Evolutionary conservation across 345 rosid genomes (phyloP).

Genomic region (Salix viminalis): DNA sequence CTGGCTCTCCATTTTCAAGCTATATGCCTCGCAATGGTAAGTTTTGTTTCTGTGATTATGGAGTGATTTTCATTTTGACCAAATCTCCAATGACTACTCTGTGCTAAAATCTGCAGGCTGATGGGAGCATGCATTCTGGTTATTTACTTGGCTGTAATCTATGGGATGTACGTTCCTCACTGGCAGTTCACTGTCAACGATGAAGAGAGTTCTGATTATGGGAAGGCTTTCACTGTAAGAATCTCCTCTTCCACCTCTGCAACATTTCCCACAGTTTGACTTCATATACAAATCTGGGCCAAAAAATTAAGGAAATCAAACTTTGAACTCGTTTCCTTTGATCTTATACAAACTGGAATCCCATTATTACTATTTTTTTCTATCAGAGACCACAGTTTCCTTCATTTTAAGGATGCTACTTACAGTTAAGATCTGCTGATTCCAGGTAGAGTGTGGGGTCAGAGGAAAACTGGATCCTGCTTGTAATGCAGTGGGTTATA

Average conservation of each 20-base stretch:
- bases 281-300: not conserved
- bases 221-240: constrained; percentile 57
- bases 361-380: not conserved
- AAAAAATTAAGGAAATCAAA: not conserved
- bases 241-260: not conserved
- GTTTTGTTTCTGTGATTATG: not conserved
- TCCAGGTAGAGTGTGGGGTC: constrained; percentile 65
- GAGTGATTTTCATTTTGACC: not conserved
- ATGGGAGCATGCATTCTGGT: constrained; percentile 49
- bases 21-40: constrained; percentile 70
- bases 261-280: not conserved
- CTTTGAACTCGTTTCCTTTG: not conserved
- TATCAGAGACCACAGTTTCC: not conserved
- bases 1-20: constrained; percentile 46
- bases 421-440: not conserved
- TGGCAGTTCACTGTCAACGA: constrained; percentile 61
- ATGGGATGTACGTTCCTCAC: constrained; percentile 69
- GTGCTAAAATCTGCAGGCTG: constrained; percentile 47
- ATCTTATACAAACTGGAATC: too few species aligned
- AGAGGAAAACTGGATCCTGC: constrained; percentile 82
- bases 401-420: not conserved
- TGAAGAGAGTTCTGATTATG: constrained; percentile 47
- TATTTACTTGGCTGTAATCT: constrained; percentile 50
- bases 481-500: constrained; percentile 79
- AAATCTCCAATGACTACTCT: not conserved